Percentiles rank a stretch among this genome's conserved stretches.
Conservation (phyloP, 2,329 filamentous ascomycete species). For the Colletotrichum salicis region DNA sequence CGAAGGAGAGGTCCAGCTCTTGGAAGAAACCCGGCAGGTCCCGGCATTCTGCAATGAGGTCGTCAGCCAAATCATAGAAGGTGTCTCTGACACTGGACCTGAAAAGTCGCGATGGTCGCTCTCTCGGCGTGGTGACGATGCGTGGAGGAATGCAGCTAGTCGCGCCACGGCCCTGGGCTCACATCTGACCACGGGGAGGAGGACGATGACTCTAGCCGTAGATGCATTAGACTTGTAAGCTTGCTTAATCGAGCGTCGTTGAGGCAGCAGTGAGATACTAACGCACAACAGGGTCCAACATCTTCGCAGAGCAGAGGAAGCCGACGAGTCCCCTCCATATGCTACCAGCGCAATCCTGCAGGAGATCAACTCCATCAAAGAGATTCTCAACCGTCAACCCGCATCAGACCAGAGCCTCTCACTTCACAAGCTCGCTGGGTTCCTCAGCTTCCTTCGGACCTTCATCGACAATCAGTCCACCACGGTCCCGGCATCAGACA, state of each 20-base stretch:
- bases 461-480: slow-evolving; percentile 15
- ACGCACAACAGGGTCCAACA: background rate
- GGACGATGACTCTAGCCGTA: slow-evolving; percentile 1
- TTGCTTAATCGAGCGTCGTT: background rate
- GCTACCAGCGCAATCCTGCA: slow-evolving; percentile 12
- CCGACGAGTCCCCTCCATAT: slow-evolving; percentile 30
- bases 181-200: background rate
- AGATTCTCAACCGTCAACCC: background rate
- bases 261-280: background rate
- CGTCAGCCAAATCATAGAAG: background rate
- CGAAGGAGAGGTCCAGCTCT: background rate
- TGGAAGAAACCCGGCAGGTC: background rate
- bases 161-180: background rate
- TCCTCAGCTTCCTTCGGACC: slow-evolving; percentile 7
- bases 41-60: slow-evolving; percentile 6
- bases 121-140: background rate
- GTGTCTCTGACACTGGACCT: background rate
- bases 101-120: background rate
- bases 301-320: slow-evolving; percentile 16
- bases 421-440: background rate
- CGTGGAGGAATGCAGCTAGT: background rate
- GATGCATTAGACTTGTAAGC: slow-evolving; percentile 25
- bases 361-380: slow-evolving; percentile 24
- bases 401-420: background rate
- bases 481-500: background rate